A percentile compares a stretch with the other conserved stretches of the same genome.
These are phyloP conservation scores for Geotrichum phurueaensis DNA, from an alignment of 1,139 yeast genomes.

Conservation along the genomic window DNA sequence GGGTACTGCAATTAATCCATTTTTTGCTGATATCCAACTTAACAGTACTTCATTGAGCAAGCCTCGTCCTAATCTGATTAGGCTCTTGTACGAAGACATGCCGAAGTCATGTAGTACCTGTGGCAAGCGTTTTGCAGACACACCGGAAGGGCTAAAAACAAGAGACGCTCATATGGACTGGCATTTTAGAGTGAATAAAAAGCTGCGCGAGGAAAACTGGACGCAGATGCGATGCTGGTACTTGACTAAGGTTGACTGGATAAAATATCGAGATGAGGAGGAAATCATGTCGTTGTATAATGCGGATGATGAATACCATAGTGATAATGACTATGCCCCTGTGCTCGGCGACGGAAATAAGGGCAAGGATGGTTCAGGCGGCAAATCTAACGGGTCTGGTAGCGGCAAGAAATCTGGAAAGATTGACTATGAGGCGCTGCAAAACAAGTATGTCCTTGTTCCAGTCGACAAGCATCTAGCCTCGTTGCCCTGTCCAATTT, in stretches of 20 bases:
- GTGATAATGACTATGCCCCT: conserved; percentile 24
- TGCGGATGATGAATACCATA: conserved; percentile 20
- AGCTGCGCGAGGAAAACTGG: conserved; percentile 49
- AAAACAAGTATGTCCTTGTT: conserved; percentile 41
- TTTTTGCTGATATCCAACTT: conserved; percentile 26
- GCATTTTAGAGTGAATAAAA: conserved; percentile 91
- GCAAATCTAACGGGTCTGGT: conserved; percentile 11
- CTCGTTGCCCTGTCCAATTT: conserved; percentile 73
- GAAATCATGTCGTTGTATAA: conserved; percentile 40
- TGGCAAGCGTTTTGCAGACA: conserved; percentile 74
- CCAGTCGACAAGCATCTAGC: conserved; percentile 65
- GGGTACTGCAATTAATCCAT: not conserved
- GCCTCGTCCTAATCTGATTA: conserved; percentile 34
- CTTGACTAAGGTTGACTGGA: conserved; percentile 69
- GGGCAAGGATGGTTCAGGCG: conserved; percentile 9
- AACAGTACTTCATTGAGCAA: conserved; percentile 29
- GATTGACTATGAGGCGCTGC: conserved; percentile 23
- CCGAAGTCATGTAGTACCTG: conserved; percentile 85
- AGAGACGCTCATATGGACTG: conserved; percentile 76
- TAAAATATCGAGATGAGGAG: conserved; percentile 59
- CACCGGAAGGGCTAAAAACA: conserved; percentile 51
- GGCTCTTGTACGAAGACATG: conserved; percentile 49
- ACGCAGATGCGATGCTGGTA: conserved; percentile 79
- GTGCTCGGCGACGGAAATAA: conserved; percentile 17
- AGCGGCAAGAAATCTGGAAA: conserved; percentile 16